These are phyloP conservation scores for Plasmopara halstedii DNA, from an alignment of 352 stramenopile genomes.

Conservation along the genomic window DNA sequence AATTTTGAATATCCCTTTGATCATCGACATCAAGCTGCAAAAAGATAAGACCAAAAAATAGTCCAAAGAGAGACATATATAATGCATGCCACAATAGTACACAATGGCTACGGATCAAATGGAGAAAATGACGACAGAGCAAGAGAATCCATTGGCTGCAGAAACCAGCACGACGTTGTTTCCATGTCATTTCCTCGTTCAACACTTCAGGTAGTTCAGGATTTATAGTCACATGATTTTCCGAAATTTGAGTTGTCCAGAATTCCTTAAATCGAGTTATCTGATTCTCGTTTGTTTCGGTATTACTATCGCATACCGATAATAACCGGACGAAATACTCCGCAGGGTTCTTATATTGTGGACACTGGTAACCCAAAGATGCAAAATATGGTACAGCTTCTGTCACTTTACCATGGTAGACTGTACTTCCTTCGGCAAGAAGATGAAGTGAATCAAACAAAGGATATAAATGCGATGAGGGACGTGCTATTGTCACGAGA, in stretches of 20 bases:
- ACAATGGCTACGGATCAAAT: slow-evolving; percentile 26
- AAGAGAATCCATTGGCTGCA: no score
- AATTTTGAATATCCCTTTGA: slow-evolving; percentile 39
- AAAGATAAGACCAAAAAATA: slow-evolving; percentile 41
- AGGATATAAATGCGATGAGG: slow-evolving; percentile 54
- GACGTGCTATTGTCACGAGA: slow-evolving; percentile 83
- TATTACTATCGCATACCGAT: slow-evolving; percentile 3
- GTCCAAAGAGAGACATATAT: slow-evolving; percentile 30
- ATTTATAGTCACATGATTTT: no score
- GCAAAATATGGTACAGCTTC: slow-evolving; percentile 53
- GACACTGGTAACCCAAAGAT: slow-evolving; percentile 41
- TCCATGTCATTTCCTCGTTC: no score
- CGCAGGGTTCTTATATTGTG: slow-evolving; percentile 47
- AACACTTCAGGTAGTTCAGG: no score
- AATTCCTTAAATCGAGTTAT: slow-evolving; percentile 27
- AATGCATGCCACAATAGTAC: slow-evolving; percentile 31
- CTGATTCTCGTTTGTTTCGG: slow-evolving; percentile 20
- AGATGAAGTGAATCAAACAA: slow-evolving; percentile 59
- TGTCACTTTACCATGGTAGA: slow-evolving; percentile 49
- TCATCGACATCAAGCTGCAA: slow-evolving; percentile 29
- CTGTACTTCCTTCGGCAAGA: slow-evolving; percentile 34
- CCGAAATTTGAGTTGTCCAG: slow-evolving; percentile 31
- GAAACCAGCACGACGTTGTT: no score
- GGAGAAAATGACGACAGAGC: slow-evolving; percentile 34
- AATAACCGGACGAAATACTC: slow-evolving; percentile 65